Evolutionary conservation across 805 yeast species (phyloP).

Genomic region (Myxozyma monticola): DNA sequence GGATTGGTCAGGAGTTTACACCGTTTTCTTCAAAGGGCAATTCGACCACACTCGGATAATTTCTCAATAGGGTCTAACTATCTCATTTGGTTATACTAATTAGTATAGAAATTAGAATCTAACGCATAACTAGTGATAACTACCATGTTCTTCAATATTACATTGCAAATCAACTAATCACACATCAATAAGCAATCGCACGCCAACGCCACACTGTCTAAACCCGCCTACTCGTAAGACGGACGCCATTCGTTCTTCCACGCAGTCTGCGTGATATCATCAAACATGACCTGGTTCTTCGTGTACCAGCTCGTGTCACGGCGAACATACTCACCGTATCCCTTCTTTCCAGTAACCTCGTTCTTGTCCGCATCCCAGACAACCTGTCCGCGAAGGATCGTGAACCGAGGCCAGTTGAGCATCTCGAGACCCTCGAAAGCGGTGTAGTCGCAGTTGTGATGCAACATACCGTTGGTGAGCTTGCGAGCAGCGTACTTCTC

Average conservation of each 20-base stretch:
- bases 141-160: too few species aligned
- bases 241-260: constrained; percentile 32
- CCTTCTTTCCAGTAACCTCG: constrained; percentile 30
- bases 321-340: constrained; percentile 27
- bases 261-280: constrained; percentile 20
- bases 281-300: constrained; percentile 28
- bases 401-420: constrained; percentile 51
- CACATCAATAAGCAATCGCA: too few species aligned
- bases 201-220: too few species aligned
- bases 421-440: constrained; percentile 43
- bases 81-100: too few species aligned
- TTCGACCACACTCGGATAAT: too few species aligned
- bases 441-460: constrained; percentile 35
- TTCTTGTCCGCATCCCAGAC: constrained; percentile 32
- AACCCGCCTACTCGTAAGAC: not conserved
- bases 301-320: constrained; percentile 29
- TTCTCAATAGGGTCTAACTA: too few species aligned
- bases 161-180: too few species aligned
- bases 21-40: too few species aligned
- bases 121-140: too few species aligned
- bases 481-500: constrained; percentile 37
- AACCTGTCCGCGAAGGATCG: constrained; percentile 40
- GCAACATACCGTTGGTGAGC: constrained; percentile 39
- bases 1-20: too few species aligned
- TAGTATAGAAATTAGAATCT: too few species aligned